These are phyloP conservation scores for Starmerella geochares DNA, from an alignment of 805 yeast species.

Conservation along the genomic window DNA sequence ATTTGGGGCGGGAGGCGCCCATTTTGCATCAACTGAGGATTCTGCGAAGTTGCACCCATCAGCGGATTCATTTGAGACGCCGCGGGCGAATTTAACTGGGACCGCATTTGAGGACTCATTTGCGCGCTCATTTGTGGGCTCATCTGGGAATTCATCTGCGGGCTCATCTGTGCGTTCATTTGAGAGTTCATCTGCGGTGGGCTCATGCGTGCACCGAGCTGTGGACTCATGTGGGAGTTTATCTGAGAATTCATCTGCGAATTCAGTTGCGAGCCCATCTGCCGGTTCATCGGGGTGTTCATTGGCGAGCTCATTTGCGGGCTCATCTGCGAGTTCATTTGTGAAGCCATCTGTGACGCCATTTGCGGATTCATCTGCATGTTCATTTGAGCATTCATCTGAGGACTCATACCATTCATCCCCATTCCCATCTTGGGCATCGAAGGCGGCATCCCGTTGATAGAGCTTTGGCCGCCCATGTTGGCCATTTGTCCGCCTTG, in stretches of 20 bases:
- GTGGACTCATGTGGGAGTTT: conserved; percentile 1
- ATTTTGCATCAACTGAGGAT: conserved; percentile 1
- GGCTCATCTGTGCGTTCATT: conserved; percentile 7
- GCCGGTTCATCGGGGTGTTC: conserved; percentile 10
- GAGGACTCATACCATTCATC: conserved; percentile 1
- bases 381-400: conserved; percentile 6
- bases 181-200: conserved; percentile 13
- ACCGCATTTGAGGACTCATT: conserved; percentile 9
- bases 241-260: conserved; percentile 8
- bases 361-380: conserved; percentile 9
- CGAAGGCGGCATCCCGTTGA: conserved; percentile 1
- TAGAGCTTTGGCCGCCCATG: conserved; percentile 1
- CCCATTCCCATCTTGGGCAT: background rate
- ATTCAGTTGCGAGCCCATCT: conserved; percentile 5
- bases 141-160: conserved; percentile 8
- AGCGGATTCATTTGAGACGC: background rate
- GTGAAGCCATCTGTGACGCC: conserved; percentile 8
- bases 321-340: conserved; percentile 7
- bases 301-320: conserved; percentile 8
- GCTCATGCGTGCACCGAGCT: conserved; percentile 3
- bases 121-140: conserved; percentile 1
- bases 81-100: conserved; percentile 4
- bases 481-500: background rate
- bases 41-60: conserved; percentile 6
- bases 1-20: background rate